Conservation (phyloP, 352 stramenopile genomes). For the Phytophthora sp. region DNA sequence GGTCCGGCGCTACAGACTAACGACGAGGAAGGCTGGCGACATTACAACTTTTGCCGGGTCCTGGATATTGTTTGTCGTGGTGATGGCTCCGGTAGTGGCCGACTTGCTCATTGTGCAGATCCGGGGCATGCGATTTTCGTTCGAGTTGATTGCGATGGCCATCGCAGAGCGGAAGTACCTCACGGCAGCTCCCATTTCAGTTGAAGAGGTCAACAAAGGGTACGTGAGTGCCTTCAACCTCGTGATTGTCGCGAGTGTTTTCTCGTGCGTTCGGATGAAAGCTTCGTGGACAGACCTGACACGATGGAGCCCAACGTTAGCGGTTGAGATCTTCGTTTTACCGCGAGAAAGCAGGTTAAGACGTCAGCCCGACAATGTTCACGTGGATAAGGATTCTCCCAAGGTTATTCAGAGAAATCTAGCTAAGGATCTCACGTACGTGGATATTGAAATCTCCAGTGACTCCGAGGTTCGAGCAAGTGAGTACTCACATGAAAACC, state of each 20-base stretch:
- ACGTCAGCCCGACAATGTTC: neutral
- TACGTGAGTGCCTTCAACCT: slow-evolving; percentile 7
- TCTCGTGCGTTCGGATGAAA: slow-evolving; percentile 19
- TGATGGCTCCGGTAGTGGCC: slow-evolving; percentile 29
- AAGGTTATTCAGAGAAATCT: neutral
- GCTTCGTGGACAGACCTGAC: slow-evolving; percentile 24
- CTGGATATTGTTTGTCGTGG: slow-evolving; percentile 25
- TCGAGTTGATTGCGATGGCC: slow-evolving; percentile 43
- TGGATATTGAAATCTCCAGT: neutral
- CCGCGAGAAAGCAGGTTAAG: too few relatives aligned
- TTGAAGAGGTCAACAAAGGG: slow-evolving; percentile 17
- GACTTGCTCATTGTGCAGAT: slow-evolving; percentile 40
- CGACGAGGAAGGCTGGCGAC: neutral
- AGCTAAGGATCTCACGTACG: neutral
- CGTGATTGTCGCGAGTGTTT: neutral
- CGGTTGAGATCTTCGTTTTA: neutral
- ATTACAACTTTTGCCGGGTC: slow-evolving; percentile 34
- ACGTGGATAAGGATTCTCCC: neutral
- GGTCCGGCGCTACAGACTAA: neutral
- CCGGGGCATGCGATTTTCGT: slow-evolving; percentile 40
- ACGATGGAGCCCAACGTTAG: slow-evolving; percentile 24
- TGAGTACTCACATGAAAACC: neutral
- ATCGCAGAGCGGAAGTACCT: slow-evolving; percentile 32
- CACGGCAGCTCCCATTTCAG: slow-evolving; percentile 29
- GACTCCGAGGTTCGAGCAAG: neutral